Evolutionary conservation across 495 filamentous ascomycete species (phyloP), one percentile per base, ranked within the genome.

Genomic region (Hypoxylon lienhwacheense): DNA sequence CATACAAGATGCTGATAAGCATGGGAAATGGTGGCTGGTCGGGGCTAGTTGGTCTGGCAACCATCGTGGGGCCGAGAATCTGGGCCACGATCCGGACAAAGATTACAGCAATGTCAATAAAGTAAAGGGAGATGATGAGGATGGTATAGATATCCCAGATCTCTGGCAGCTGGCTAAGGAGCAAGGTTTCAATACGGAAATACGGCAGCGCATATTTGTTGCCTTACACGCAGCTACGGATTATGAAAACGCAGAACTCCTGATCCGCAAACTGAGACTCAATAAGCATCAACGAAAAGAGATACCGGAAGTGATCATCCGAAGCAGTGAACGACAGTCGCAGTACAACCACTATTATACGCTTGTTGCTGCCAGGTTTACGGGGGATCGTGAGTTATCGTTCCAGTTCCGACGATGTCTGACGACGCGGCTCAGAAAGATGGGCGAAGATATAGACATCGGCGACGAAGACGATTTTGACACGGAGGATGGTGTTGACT

Each of bases 11-110:
- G 85, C 84, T 2, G 85, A 90, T 15, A 90, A 86, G 58, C 89
- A 87, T 69, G 93, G 93, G 2, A 97, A 96, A 75, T 97, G 93
- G 95, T 97, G 93, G 93, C 81, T 97, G 26, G 86, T 96, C 17
- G 92, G 93, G 34, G 91, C 92, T 8, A 95, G 90, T 69, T 96
- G 90, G 86, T 66, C 72, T 7, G 81, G 81, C 1, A 84, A 77
- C 21, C 78, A 80, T 42, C 46, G 40, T 24, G 71, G 72, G 17
- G 64, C 73, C 15, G 34, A 56, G 11, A 40, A 54, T 29, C 12
- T 54, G 51, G 34, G 54, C 12, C 46, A 50, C 41, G 43, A 59
- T 45, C 48, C 34, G 34, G 55, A 68, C 24, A 59, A 66, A 24
- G 53, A 61, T 1, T 64, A 68, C 4, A 52, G 47, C 41, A 54